These are phyloP conservation scores for Laburnicola sp. DNA, from an alignment of 2,329 filamentous ascomycete species.

Conservation along the genomic window DNA sequence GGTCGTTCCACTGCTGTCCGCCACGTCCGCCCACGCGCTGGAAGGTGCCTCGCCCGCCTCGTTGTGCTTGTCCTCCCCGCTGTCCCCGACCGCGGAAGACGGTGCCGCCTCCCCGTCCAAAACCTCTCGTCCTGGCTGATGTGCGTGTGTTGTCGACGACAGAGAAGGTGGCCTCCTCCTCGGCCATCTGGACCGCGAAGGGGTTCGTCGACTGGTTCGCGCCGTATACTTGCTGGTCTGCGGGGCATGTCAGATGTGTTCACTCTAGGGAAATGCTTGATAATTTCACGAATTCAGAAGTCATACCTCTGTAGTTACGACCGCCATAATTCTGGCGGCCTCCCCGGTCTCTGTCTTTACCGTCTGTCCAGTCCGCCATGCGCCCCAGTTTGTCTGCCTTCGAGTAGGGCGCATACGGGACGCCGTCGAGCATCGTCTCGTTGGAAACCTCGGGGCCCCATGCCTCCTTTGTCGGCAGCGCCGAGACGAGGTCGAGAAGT, in stretches of 20 bases:
- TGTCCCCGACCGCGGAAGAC: constrained; percentile 79
- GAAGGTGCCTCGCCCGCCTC: constrained; percentile 71
- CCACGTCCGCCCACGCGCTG: constrained; percentile 70
- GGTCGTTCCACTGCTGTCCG: constrained; percentile 71
- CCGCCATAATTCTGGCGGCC: constrained; percentile 82
- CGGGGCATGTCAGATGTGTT: constrained; percentile 20
- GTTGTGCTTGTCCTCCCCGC: constrained; percentile 74
- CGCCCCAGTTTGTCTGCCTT: constrained; percentile 98
- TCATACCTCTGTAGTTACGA: constrained; percentile 82
- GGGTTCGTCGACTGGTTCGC: constrained; percentile 74
- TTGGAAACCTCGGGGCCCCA: constrained; percentile 85
- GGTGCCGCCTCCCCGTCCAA: constrained; percentile 81
- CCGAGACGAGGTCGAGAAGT: constrained; percentile 53
- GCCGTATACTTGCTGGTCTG: constrained; percentile 96
- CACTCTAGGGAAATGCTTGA: neutral
- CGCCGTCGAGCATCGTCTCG: constrained; percentile 89
- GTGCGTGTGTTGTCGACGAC: constrained; percentile 95
- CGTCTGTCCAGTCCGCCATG: constrained; percentile 99
- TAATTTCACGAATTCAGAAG: neutral
- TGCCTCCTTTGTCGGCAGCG: constrained; percentile 50
- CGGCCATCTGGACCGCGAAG: constrained; percentile 89
- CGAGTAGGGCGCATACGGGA: constrained; percentile 96
- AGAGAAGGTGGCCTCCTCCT: constrained; percentile 97
- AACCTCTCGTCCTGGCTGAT: constrained; percentile 77
- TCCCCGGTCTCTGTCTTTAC: constrained; percentile 77